Conservation (phyloP, 1,284 basidiomycete species). For the Malassezia psittaci region DNA sequence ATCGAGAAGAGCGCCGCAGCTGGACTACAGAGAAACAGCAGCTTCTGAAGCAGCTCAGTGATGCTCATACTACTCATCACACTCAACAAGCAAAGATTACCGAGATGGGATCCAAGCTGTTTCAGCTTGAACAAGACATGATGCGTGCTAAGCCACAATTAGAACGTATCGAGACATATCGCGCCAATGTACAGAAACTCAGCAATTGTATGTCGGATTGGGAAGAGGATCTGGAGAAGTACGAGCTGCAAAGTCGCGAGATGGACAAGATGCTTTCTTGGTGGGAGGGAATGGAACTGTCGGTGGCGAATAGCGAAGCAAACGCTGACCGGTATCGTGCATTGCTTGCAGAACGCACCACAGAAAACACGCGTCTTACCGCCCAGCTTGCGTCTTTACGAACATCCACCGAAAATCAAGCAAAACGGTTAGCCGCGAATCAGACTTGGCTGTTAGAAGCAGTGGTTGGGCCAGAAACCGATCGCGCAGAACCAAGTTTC, state of each 20-base stretch:
- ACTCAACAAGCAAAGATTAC: constrained; percentile 23
- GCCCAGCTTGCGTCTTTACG: constrained; percentile 7
- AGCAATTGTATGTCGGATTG: constrained; percentile 27
- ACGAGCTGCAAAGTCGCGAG: constrained; percentile 33
- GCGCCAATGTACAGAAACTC: constrained; percentile 26
- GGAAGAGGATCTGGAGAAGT: constrained; percentile 34
- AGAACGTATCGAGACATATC: constrained; percentile 26
- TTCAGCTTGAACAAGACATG: constrained; percentile 29
- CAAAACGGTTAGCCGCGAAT: not conserved
- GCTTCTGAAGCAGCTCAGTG: constrained; percentile 29
- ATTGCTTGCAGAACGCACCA: not conserved
- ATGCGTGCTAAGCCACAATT: constrained; percentile 23
- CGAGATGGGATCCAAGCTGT: constrained; percentile 29
- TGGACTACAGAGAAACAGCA: constrained; percentile 27
- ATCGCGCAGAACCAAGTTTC: not conserved
- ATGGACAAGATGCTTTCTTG: constrained; percentile 31
- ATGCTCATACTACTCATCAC: constrained; percentile 17
- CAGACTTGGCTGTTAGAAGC: not conserved
- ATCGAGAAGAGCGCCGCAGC: constrained; percentile 39
- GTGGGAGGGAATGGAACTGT: constrained; percentile 34
- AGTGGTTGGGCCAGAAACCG: not conserved
- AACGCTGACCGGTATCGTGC: not conserved
- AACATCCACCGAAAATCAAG: not conserved
- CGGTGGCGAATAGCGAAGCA: constrained; percentile 29
- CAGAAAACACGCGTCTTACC: not conserved